phyloP scores from a whole-genome alignment of 345 rosid genomes.

The Gossypium sturtianum region DNA sequence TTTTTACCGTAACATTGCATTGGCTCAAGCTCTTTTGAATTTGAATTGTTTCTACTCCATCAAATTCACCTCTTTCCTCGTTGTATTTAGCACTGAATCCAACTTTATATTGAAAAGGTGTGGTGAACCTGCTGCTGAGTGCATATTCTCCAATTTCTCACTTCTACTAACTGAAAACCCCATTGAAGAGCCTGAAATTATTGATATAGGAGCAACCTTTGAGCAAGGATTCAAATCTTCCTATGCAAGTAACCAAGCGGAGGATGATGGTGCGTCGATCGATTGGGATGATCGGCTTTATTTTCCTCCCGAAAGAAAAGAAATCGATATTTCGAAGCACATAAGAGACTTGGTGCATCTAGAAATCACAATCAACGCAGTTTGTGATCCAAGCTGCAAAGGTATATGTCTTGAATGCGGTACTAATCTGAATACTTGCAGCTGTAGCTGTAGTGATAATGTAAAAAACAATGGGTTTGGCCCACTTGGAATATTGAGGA shows the following conservation, averaged over 20 bases:
- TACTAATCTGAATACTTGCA: constrained; percentile 55
- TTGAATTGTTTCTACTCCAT: background rate
- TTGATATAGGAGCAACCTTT: constrained; percentile 45
- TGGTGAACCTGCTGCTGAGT: constrained; percentile 59
- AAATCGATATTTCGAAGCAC: constrained; percentile 78
- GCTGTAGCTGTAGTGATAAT: constrained; percentile 51
- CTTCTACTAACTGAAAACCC: constrained; percentile 65
- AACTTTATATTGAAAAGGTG: constrained; percentile 45
- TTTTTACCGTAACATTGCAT: background rate
- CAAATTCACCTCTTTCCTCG: background rate
- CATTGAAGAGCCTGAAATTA: constrained; percentile 60
- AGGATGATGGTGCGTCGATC: constrained; percentile 45
- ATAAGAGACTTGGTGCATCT: constrained; percentile 74
- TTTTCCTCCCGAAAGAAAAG: constrained; percentile 55
- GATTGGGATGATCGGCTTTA: constrained; percentile 81
- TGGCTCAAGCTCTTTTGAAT: background rate
- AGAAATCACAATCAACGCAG: constrained; percentile 57
- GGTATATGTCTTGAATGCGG: constrained; percentile 81
- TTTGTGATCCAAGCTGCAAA: constrained; percentile 70
- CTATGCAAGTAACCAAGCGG: constrained; percentile 15
- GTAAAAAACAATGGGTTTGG: constrained; percentile 43
- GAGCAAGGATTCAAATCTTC: constrained; percentile 29
- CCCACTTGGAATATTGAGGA: constrained; percentile 59
- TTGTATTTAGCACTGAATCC: background rate
- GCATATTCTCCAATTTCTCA: constrained; percentile 72